Conservation (phyloP, 2,329 filamentous ascomycete species). For the Trichoderma asperellum region DNA sequence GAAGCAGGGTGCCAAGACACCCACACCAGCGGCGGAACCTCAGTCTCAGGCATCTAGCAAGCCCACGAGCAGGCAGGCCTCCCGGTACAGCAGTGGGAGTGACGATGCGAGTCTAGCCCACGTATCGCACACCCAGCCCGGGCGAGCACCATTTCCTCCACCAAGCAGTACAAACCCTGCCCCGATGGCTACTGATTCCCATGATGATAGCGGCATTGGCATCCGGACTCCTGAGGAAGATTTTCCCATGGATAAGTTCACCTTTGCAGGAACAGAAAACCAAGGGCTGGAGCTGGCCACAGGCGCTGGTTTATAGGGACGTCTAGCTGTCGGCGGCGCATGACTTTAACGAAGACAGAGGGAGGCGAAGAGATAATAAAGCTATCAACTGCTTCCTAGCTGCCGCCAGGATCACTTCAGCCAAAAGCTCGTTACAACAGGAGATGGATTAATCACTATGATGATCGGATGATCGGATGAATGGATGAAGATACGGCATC, state of each 20-base stretch:
- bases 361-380: background rate
- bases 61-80: constrained; percentile 42
- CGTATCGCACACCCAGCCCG: constrained; percentile 53
- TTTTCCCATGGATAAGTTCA: constrained; percentile 63
- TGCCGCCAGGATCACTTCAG: background rate
- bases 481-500: constrained; percentile 41
- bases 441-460: constrained; percentile 34
- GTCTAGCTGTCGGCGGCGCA: background rate
- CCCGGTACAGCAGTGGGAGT: constrained; percentile 51
- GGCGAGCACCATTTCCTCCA: constrained; percentile 55
- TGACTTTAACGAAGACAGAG: background rate
- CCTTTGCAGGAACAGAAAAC: constrained; percentile 46
- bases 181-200: constrained; percentile 46
- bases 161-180: constrained; percentile 49
- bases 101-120: constrained; percentile 52
- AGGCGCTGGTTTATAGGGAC: constrained; percentile 20
- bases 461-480: constrained; percentile 41
- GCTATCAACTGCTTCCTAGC: constrained; percentile 1
- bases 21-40: constrained; percentile 35
- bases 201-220: constrained; percentile 77
- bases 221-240: constrained; percentile 70
- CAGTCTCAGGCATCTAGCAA: constrained; percentile 44
- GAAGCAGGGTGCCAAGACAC: constrained; percentile 53
- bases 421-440: constrained; percentile 33
- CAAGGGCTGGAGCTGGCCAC: constrained; percentile 40